phyloP scores from a whole-genome alignment of 139 green algal genomes.

The Zygnema circumcarinatum region DNA sequence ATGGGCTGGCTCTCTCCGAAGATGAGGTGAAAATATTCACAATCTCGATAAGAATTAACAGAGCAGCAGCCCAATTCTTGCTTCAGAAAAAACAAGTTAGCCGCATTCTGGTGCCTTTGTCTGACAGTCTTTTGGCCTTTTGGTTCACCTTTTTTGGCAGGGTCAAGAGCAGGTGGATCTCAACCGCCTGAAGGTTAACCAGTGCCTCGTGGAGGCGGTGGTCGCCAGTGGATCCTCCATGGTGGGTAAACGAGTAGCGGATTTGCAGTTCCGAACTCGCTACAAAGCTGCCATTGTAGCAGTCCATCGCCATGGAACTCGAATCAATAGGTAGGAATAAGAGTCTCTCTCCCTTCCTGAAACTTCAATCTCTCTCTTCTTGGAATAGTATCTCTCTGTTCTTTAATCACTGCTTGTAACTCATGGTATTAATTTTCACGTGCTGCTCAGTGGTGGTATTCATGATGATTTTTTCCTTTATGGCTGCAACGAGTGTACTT shows the following conservation, averaged over 20 bases:
- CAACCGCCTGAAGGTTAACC: constrained; percentile 27
- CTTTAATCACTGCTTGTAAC: no score
- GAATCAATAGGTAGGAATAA: constrained; percentile 40
- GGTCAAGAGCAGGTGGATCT: constrained; percentile 44
- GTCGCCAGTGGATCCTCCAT: constrained; percentile 64
- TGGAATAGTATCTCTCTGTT: constrained; percentile 8
- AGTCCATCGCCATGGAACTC: constrained; percentile 69
- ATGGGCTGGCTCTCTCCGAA: constrained; percentile 62
- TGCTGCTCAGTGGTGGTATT: no score
- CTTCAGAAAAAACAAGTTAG: not conserved
- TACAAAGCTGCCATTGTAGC: constrained; percentile 83
- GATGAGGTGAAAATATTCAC: constrained; percentile 54
- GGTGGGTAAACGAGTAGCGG: constrained; percentile 65
- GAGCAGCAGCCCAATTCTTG: not conserved
- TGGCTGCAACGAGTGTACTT: no score
- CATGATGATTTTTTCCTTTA: no score
- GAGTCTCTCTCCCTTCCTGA: not conserved
- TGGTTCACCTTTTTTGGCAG: no score
- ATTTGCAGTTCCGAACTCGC: constrained; percentile 72
- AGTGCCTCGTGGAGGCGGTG: constrained; percentile 71
- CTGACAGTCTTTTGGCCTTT: not conserved
- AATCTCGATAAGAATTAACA: constrained; percentile 26
- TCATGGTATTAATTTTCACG: no score
- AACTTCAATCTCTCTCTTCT: constrained; percentile 7
- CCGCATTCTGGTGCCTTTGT: not conserved